A percentile compares a stretch with the other conserved stretches of the same genome.
Evolutionary conservation across 306 rosid genomes (phyloP).

Genomic region (Senna siamea): DNA sequence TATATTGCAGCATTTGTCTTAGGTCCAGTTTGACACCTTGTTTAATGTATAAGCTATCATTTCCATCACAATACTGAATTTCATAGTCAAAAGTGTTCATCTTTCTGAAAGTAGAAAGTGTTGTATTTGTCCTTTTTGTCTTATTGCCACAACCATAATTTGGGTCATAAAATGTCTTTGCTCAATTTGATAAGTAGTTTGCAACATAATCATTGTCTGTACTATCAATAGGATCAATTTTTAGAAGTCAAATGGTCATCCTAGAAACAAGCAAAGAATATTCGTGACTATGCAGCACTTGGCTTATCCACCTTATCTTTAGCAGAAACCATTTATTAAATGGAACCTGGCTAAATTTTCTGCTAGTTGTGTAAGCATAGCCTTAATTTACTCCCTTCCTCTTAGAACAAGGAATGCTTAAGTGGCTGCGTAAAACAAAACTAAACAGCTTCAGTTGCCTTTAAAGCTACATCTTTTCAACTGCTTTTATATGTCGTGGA

Average conservation of each 20-base stretch:
- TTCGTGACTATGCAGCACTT: conserved; percentile 13
- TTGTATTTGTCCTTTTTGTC: not conserved
- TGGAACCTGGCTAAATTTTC: conserved; percentile 15
- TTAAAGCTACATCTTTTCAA: not conserved
- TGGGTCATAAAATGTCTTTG: conserved; percentile 11
- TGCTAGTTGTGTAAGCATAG: conserved; percentile 1
- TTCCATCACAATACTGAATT: conserved; percentile 1
- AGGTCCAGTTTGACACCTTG: conserved; percentile 7
- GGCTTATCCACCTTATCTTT: conserved; percentile 20
- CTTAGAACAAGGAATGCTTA: conserved; percentile 19
- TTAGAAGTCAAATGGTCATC: not conserved
- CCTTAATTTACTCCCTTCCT: conserved; percentile 6
- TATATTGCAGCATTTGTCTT: conserved; percentile 6
- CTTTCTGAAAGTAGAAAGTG: conserved; percentile 2
- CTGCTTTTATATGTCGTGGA: not conserved
- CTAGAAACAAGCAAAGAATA: not conserved
- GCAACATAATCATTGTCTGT: not conserved
- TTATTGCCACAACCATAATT: not conserved
- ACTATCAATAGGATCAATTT: not conserved
- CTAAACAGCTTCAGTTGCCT: not conserved
- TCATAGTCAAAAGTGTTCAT: conserved; percentile 16
- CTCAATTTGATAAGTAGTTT: conserved; percentile 11
- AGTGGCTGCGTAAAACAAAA: conserved; percentile 8
- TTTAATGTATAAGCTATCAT: conserved; percentile 17
- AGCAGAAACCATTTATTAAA: conserved; percentile 1